phyloP scores from a whole-genome alignment of 2,329 filamentous ascomycete species.

The Hysterium pulicare region DNA sequence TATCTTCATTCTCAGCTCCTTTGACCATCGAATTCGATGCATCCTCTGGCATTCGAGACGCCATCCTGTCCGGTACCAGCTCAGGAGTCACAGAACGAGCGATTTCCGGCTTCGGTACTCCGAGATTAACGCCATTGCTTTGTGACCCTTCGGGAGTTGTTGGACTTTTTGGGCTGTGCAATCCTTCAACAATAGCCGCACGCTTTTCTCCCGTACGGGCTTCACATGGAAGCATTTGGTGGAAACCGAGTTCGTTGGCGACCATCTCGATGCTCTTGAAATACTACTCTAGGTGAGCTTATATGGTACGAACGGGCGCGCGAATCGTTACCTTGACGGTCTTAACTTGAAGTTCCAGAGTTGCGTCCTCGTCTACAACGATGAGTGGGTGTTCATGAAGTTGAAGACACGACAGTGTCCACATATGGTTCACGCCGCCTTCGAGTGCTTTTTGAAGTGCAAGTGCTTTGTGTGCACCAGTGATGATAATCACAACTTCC shows the following conservation, averaged over 20 bases:
- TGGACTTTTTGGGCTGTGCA: constrained; percentile 25
- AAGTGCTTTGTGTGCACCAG: constrained; percentile 75
- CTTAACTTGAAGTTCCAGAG: constrained; percentile 47
- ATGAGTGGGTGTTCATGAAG: constrained; percentile 78
- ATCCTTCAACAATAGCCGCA: constrained; percentile 31
- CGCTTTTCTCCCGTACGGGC: constrained; percentile 28
- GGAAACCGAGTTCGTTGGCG: constrained; percentile 43
- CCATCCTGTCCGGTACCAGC: constrained; percentile 35
- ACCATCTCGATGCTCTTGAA: constrained; percentile 51
- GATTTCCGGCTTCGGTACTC: constrained; percentile 14
- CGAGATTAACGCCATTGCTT: background rate
- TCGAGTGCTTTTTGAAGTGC: constrained; percentile 79
- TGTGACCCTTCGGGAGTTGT: background rate
- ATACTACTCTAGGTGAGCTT: constrained; percentile 31
- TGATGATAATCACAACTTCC: constrained; percentile 79
- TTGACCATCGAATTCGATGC: background rate
- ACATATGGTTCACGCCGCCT: constrained; percentile 83
- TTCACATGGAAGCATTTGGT: constrained; percentile 40
- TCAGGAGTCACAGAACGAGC: constrained; percentile 30
- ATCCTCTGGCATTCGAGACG: constrained; percentile 15
- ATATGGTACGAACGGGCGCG: background rate
- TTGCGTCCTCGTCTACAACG: constrained; percentile 73
- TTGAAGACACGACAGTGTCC: constrained; percentile 79
- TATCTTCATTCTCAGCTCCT: constrained; percentile 12
- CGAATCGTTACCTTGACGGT: constrained; percentile 33